Percentiles rank a stretch among this genome's conserved stretches.
phyloP scores from a whole-genome alignment of 495 filamentous ascomycete genomes.

The Trichoderma parareesei region DNA sequence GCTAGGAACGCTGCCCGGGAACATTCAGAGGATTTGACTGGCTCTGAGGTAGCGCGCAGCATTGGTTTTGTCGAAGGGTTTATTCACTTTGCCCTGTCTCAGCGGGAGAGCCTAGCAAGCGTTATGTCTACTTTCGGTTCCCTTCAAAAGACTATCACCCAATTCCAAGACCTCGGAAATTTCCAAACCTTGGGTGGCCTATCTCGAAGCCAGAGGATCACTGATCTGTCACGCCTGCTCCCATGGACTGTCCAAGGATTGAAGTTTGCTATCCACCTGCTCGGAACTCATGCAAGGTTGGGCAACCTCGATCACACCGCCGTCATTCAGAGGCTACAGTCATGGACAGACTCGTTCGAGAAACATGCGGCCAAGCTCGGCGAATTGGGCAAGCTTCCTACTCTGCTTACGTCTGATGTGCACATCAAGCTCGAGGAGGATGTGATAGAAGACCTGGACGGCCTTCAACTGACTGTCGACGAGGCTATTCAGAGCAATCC shows the following conservation, averaged over 20 bases:
- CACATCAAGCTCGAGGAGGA: slow-evolving; percentile 37
- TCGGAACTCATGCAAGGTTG: slow-evolving; percentile 55
- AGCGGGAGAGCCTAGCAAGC: slow-evolving; percentile 46
- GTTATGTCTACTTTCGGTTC: slow-evolving; percentile 20
- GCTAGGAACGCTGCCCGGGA: slow-evolving; percentile 56
- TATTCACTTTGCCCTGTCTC: slow-evolving; percentile 56
- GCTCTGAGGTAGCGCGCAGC: slow-evolving; percentile 66
- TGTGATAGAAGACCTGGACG: slow-evolving; percentile 33
- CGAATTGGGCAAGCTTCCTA: slow-evolving; percentile 45
- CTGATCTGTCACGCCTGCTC: slow-evolving; percentile 26
- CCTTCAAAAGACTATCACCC: slow-evolving; percentile 18
- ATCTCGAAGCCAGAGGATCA: slow-evolving; percentile 13
- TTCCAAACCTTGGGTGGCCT: background rate
- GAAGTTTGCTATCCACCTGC: slow-evolving; percentile 33
- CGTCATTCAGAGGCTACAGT: slow-evolving; percentile 34
- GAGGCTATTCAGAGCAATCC: slow-evolving; percentile 39
- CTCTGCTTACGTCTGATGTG: slow-evolving; percentile 39
- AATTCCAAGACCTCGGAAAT: slow-evolving; percentile 20
- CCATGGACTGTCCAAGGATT: slow-evolving; percentile 37
- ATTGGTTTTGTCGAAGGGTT: slow-evolving; percentile 77
- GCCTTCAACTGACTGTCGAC: slow-evolving; percentile 37
- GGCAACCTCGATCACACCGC: slow-evolving; percentile 39
- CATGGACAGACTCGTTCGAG: slow-evolving; percentile 42
- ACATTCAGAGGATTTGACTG: slow-evolving; percentile 76
- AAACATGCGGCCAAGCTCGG: slow-evolving; percentile 22